A percentile compares a stretch with the other conserved stretches of the same genome.
These are phyloP conservation scores for Sordariomycetes sp. DNA, from an alignment of 2,329 filamentous ascomycete genomes.

Conservation along the genomic window DNA sequence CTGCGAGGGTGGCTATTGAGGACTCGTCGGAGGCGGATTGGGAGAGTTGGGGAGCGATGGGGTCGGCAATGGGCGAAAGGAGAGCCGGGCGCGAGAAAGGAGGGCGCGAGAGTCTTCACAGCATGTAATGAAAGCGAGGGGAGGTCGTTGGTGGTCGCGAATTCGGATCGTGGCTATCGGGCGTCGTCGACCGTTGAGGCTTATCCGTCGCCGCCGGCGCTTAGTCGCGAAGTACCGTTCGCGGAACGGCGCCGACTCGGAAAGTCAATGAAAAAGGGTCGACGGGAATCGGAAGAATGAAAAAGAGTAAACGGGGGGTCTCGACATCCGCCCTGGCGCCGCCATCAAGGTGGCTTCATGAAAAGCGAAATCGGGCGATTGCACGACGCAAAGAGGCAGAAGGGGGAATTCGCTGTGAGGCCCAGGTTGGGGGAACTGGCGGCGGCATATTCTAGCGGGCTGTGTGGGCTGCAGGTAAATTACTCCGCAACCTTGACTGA, in stretches of 20 bases:
- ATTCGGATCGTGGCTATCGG: background rate
- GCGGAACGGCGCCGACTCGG: background rate
- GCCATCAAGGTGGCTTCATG: background rate
- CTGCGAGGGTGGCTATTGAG: background rate
- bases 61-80: background rate
- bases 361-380: background rate
- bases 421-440: background rate
- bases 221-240: background rate
- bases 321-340: background rate
- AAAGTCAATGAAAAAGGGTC: conserved; percentile 10
- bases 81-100: background rate
- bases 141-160: background rate
- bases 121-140: background rate
- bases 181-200: background rate
- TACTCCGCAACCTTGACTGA: too few species aligned
- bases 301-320: background rate
- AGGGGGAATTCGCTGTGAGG: background rate
- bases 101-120: background rate
- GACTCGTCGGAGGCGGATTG: background rate
- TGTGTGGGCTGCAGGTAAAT: background rate
- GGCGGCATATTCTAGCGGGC: background rate
- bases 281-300: background rate
- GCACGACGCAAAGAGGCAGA: background rate
- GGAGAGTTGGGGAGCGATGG: background rate
- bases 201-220: background rate